A percentile compares a stretch with the other conserved stretches of the same genome.
phyloP scores from a whole-genome alignment of 164 flowering plant species.

The Aristolochia fimbriata region DNA sequence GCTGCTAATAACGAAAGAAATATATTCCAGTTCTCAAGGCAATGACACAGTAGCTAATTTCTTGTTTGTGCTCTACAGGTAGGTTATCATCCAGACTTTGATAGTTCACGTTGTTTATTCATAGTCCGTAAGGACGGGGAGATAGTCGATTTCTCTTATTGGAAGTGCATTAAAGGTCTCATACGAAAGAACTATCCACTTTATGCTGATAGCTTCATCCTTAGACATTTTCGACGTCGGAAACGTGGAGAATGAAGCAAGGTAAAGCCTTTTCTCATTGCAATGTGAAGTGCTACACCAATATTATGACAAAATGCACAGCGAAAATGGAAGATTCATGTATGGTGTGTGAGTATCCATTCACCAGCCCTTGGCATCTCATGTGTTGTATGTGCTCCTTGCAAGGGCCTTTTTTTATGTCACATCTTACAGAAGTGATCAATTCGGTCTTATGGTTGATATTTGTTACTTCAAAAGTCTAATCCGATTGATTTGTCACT shows the following conservation, averaged over 20 bases:
- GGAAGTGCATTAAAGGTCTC: slow-evolving; percentile 96
- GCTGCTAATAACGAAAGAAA: not conserved
- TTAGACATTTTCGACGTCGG: slow-evolving; percentile 63
- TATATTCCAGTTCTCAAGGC: not conserved
- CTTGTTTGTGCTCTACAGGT: slow-evolving; percentile 36
- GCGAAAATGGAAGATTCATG: too few relatives aligned
- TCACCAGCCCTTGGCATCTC: too few relatives aligned
- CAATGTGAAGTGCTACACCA: too few relatives aligned
- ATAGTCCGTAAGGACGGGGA: slow-evolving; percentile 82
- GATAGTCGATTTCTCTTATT: slow-evolving; percentile 78
- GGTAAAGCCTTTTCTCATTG: too few relatives aligned
- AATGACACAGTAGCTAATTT: not conserved
- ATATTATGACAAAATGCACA: not conserved
- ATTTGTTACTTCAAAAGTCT: too few relatives aligned
- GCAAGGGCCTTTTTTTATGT: too few relatives aligned
- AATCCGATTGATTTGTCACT: too few relatives aligned
- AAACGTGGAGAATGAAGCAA: slow-evolving; percentile 22
- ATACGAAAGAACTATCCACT: slow-evolving; percentile 79
- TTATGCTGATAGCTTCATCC: slow-evolving; percentile 78
- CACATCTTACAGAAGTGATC: too few relatives aligned
- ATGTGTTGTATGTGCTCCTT: too few relatives aligned
- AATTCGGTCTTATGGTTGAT: too few relatives aligned
- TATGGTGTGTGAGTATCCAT: too few relatives aligned
- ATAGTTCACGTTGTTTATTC: slow-evolving; percentile 74
- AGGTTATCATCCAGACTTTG: slow-evolving; percentile 83